These are phyloP conservation scores for Pseudozyma hubeiensis DNA, from an alignment of 1,284 basidiomycete species.

Conservation along the genomic window DNA sequence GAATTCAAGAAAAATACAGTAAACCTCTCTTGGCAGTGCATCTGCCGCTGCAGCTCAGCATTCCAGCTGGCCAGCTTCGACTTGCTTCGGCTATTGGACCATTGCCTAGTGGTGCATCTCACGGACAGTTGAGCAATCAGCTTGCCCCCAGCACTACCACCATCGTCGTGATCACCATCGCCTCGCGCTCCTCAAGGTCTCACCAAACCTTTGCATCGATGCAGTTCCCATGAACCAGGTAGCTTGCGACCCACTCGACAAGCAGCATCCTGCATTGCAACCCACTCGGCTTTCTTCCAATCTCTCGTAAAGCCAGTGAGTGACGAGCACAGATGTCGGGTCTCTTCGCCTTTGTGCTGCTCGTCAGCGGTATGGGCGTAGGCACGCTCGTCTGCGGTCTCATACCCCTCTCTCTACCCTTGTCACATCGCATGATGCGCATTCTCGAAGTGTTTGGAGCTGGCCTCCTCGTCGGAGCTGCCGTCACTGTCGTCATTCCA, in stretches of 20 bases:
- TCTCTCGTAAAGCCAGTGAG: neutral
- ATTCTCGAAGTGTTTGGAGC: conserved; percentile 64
- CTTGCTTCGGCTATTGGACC: neutral
- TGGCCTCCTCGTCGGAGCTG: conserved; percentile 65
- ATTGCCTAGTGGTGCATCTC: neutral
- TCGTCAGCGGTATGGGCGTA: conserved; percentile 53
- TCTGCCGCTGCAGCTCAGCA: neutral
- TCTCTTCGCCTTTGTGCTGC: conserved; percentile 33
- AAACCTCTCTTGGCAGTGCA: neutral
- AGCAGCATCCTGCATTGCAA: conserved; percentile 7
- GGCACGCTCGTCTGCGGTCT: conserved; percentile 61
- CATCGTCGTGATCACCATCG: no score
- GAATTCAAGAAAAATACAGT: neutral
- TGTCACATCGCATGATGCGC: conserved; percentile 57
- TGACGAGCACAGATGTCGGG: conserved; percentile 23
- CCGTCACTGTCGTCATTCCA: conserved; percentile 65
- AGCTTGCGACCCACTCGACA: neutral
- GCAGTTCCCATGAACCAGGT: conserved; percentile 6
- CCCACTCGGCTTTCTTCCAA: neutral
- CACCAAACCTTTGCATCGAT: conserved; percentile 10
- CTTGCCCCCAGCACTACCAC: no score
- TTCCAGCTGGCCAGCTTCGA: neutral
- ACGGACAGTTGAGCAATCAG: no score
- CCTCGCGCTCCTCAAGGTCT: no score
- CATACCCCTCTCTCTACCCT: conserved; percentile 56